A percentile compares a stretch with the other conserved stretches of the same genome.
Conservation (phyloP, 208 protist genomes). For the Naegleria gruberi region DNA sequence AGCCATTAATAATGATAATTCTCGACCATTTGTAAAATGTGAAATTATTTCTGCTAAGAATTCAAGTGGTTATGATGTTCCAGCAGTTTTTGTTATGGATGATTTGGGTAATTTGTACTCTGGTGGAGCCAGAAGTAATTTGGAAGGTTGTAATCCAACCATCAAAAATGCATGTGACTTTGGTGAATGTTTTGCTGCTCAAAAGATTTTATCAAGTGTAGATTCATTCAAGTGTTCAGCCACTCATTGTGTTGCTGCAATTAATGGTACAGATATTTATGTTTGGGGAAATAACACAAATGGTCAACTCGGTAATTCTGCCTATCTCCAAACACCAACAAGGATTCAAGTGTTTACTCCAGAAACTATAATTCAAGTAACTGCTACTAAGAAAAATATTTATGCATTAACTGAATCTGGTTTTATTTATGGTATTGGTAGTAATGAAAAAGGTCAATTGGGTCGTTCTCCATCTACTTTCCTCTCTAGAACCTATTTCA, state of each 20-base stretch:
- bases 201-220: not conserved
- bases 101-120: not conserved
- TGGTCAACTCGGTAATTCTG: not conserved
- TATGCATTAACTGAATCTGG: not conserved
- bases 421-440: not conserved
- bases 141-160: no score
- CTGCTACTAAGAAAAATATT: not conserved
- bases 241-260: not conserved
- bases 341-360: not conserved
- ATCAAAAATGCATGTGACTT: not conserved
- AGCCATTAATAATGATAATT: not conserved
- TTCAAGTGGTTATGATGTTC: not conserved
- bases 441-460: not conserved
- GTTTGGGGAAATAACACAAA: not conserved
- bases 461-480: not conserved
- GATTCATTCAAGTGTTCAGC: not conserved
- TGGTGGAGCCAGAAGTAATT: not conserved
- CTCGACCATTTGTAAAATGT: not conserved
- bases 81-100: not conserved
- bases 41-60: not conserved
- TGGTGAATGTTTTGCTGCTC: not conserved
- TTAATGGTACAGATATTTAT: not conserved
- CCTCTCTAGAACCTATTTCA: not conserved
- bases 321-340: not conserved
- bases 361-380: not conserved